Percentiles rank a stretch among this genome's conserved stretches.
Conservation (phyloP, 2,329 filamentous ascomycete species). For the Pseudocercospora macadamiae region DNA sequence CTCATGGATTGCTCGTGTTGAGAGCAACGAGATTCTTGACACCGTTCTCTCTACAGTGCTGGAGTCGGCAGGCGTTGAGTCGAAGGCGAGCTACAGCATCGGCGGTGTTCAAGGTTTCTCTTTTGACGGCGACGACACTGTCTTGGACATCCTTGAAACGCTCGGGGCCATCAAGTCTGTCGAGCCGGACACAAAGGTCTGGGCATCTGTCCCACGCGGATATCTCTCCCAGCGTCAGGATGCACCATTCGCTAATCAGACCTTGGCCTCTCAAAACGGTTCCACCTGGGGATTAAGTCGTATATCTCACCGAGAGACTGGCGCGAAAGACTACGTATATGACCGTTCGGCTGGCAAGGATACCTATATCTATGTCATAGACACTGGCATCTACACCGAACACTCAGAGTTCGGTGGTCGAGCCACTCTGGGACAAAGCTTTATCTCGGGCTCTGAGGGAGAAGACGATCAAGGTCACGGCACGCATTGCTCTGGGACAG, state of each 20-base stretch:
- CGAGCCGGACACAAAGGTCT: slow-evolving; percentile 44
- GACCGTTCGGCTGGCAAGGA: slow-evolving; percentile 31
- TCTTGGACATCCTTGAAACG: slow-evolving; percentile 36
- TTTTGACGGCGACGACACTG: slow-evolving; percentile 39
- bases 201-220: slow-evolving; percentile 30
- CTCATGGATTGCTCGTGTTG: slow-evolving; percentile 25
- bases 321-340: slow-evolving; percentile 30
- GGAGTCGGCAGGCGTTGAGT: slow-evolving; percentile 20
- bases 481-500: slow-evolving; percentile 83
- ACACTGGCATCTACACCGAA: slow-evolving; percentile 31
- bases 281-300: slow-evolving; percentile 29
- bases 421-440: slow-evolving; percentile 30
- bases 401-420: slow-evolving; percentile 41
- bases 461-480: slow-evolving; percentile 63
- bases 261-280: slow-evolving; percentile 16
- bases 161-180: slow-evolving; percentile 42
- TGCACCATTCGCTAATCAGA: slow-evolving; percentile 9
- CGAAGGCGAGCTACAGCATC: slow-evolving; percentile 41
- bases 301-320: slow-evolving; percentile 24
- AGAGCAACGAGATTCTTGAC: slow-evolving; percentile 17
- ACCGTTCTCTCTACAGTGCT: slow-evolving; percentile 20
- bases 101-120: slow-evolving; percentile 44
- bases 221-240: slow-evolving; percentile 5
- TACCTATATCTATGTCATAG: slow-evolving; percentile 27
- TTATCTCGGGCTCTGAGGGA: slow-evolving; percentile 38